Base-by-base conservation (phyloP, 345 rosid genomes). In the Euphorbia peplus region DNA sequence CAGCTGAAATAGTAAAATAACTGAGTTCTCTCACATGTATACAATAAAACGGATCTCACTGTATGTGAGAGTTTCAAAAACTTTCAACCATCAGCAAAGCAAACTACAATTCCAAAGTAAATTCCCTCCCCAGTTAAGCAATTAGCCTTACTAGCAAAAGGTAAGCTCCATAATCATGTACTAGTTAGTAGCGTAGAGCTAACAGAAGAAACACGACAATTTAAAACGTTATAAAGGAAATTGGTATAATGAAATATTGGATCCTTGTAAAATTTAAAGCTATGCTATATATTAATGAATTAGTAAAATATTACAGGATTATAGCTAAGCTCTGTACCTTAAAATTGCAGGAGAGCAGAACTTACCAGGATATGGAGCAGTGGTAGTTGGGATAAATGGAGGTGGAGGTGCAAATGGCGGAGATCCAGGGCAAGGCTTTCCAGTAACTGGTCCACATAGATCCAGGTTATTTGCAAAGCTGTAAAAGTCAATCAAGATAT, bases 361-460 rank as follows among this genome's bases (percentile, higher is more conserved):
- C 81, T 90, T 83, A 92, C 98, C 91, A 8, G 91, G 96, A 15
- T 79, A 63, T 46, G 98, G 82, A 70, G 84, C 76, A 15, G 95
- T 91, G 5, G 97, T 81, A 25, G 92, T 96, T 58, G 91, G 96
- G 47, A 90, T 84, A 86, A 95, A 92, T 68, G 99, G 99, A 48
- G 99, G 99, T n/a, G 80, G 76, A 8, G 80, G 76, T 8, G 80
- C 56, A 60, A 77, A 77, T 14, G 76, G 76, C 4, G 80, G 76
- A 46, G 80, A 77, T 12, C 80, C 76, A 19, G 80, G 76, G 79
- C 99, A 95, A 59, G 98, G 97, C 53, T 63, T 88, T 70, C 96
- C 96, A 55, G 99, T 95, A 63, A 92, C 98, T 9, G 98, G 97
- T 59, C 99, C 99, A 84, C 99, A 95, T 21, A 95, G 86, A 78